These are phyloP conservation scores for Quercus phellos DNA, from an alignment of 331 rosid species.

Conservation along the genomic window DNA sequence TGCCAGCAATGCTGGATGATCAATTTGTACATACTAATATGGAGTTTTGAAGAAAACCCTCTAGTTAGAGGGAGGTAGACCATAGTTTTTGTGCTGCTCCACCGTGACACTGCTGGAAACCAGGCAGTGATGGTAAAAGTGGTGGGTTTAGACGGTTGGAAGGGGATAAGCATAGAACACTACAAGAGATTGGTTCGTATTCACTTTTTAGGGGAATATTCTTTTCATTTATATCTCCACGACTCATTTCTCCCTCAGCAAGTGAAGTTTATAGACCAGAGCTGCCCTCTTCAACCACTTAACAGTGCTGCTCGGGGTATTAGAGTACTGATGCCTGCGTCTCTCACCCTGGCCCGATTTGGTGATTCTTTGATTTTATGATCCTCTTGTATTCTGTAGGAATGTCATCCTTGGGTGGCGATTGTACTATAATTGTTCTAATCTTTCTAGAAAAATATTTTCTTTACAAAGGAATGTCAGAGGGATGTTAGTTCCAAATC, in stretches of 20 bases:
- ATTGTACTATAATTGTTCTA: conserved; percentile 46
- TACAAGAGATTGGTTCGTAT: conserved; percentile 35
- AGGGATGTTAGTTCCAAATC: conserved; percentile 26
- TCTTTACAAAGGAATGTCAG: conserved; percentile 36
- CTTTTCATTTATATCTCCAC: conserved; percentile 17
- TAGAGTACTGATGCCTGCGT: conserved; percentile 20
- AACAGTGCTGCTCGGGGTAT: conserved; percentile 32
- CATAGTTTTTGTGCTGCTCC: conserved; percentile 26
- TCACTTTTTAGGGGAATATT: conserved; percentile 23
- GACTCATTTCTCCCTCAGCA: conserved; percentile 16
- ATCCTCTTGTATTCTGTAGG: conserved; percentile 31
- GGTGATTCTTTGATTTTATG: conserved; percentile 65
- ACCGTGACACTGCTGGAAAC: conserved; percentile 24
- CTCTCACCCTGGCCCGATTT: conserved; percentile 26
- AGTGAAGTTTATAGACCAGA: conserved; percentile 21
- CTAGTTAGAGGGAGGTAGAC: conserved; percentile 14
- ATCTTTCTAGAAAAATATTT: conserved; percentile 22
- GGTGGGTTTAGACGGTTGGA: conserved; percentile 32
- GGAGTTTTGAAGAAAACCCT: conserved; percentile 23
- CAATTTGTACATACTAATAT: conserved; percentile 31
- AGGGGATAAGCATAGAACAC: conserved; percentile 26
- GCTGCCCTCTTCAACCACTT: conserved; percentile 36
- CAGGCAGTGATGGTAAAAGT: conserved; percentile 19
- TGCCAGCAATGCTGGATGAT: conserved; percentile 60
- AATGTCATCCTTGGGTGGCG: conserved; percentile 38